phyloP scores from a whole-genome alignment of 1,139 yeast species.

The Taphrina populina region DNA sequence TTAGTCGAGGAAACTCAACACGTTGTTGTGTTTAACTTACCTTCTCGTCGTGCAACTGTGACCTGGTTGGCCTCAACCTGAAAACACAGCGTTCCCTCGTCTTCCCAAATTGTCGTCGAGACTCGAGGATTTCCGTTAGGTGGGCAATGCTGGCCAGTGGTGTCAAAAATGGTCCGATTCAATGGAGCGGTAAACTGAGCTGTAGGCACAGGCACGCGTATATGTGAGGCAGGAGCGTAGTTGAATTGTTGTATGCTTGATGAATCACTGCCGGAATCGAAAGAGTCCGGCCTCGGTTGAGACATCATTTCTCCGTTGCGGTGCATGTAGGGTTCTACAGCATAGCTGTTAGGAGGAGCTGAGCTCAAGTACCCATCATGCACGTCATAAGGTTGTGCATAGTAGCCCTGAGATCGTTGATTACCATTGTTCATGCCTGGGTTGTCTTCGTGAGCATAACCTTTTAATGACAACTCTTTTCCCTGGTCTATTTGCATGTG shows the following conservation, averaged over 20 bases:
- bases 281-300: background rate
- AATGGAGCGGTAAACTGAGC: conserved; percentile 6
- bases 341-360: background rate
- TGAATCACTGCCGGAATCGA: background rate
- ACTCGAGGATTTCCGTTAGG: conserved; percentile 75
- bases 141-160: conserved; percentile 60
- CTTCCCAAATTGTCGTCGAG: conserved; percentile 96
- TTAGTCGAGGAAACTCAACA: background rate
- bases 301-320: background rate
- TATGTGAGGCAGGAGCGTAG: conserved; percentile 2
- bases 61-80: conserved; percentile 94
- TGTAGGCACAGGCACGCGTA: conserved; percentile 1
- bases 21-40: too few species aligned
- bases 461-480: background rate
- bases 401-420: conserved; percentile 2
- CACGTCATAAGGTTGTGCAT: conserved; percentile 1
- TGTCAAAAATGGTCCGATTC: conserved; percentile 42
- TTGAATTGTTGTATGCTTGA: background rate
- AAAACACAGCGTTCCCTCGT: conserved; percentile 88
- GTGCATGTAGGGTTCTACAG: conserved; percentile 1
- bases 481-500: conserved; percentile 3
- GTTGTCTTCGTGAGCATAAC: conserved; percentile 7
- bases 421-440: background rate
- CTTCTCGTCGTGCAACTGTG: conserved; percentile 83
- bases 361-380: background rate